Percentiles rank a stretch among this genome's conserved stretches.
phyloP scores from a whole-genome alignment of 768 basidiomycete genomes.

The Exsudoporus frostii region DNA sequence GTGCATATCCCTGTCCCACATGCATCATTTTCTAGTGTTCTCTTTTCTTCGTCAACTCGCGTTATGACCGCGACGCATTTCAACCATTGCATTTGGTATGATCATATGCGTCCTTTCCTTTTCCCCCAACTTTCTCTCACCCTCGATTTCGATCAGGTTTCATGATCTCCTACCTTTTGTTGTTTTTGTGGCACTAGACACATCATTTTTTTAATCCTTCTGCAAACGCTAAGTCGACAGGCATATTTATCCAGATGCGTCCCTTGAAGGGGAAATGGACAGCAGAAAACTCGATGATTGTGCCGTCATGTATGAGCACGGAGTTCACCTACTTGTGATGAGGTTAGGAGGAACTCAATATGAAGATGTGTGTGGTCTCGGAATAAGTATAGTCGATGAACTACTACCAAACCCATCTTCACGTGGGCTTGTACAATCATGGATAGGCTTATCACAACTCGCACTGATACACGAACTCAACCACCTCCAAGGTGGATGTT shows the following conservation, averaged over 20 bases:
- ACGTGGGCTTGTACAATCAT: too few relatives aligned
- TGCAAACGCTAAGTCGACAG: neutral
- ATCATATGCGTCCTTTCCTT: neutral
- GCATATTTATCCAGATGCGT: neutral
- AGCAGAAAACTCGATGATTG: neutral
- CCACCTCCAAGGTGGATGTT: neutral
- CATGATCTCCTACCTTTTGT: neutral
- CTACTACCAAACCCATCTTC: too few relatives aligned
- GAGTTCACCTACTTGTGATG: neutral
- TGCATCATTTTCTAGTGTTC: neutral
- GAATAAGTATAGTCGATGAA: too few relatives aligned
- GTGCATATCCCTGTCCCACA: constrained; percentile 8
- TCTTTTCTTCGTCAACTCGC: neutral
- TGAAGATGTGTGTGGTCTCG: too few relatives aligned
- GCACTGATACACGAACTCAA: neutral
- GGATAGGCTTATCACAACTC: neutral
- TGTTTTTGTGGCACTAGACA: constrained; percentile 1
- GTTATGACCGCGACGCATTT: neutral
- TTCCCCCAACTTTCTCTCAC: neutral
- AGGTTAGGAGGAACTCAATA: too few relatives aligned
- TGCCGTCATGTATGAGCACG: too few relatives aligned
- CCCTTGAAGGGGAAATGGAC: neutral
- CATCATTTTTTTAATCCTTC: neutral
- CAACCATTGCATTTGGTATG: neutral
- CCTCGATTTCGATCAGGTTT: neutral